Conservation (phyloP, 129 eudicot genomes). For the Arctium minus region DNA sequence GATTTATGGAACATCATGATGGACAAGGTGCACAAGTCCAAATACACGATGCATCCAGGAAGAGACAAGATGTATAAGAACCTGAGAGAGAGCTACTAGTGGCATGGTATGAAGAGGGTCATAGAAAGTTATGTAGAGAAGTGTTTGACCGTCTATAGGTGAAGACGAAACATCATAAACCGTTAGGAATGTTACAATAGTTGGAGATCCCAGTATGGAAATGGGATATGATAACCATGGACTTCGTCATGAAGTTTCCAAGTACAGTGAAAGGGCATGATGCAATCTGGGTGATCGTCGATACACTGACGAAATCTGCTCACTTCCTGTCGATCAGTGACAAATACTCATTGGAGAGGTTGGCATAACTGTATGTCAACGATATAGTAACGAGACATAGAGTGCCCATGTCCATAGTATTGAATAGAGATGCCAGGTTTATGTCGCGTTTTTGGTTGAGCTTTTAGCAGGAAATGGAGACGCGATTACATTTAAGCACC, state of each 20-base stretch:
- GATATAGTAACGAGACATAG: not conserved
- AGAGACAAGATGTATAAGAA: not conserved
- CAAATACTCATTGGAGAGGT: not conserved
- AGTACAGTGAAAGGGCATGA: not conserved
- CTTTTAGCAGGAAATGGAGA: no score
- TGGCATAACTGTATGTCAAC: not conserved
- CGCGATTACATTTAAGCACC: no score
- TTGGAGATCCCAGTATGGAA: no score
- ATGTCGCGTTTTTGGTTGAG: not conserved
- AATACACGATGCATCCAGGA: not conserved
- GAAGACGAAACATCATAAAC: not conserved
- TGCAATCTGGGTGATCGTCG: not conserved
- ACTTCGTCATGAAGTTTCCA: no score
- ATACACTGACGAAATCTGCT: not conserved
- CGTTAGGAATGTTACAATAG: not conserved
- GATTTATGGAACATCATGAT: no score
- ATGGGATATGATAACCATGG: no score
- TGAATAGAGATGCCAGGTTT: not conserved
- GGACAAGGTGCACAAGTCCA: not conserved
- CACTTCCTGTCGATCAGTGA: not conserved
- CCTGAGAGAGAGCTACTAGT: not conserved
- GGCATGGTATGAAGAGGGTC: not conserved
- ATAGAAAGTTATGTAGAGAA: not conserved
- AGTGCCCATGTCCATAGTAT: not conserved
- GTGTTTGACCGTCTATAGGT: not conserved